Conservation (phyloP, 805 yeast genomes). For the Wickerhamomyces sydowiorum region DNA sequence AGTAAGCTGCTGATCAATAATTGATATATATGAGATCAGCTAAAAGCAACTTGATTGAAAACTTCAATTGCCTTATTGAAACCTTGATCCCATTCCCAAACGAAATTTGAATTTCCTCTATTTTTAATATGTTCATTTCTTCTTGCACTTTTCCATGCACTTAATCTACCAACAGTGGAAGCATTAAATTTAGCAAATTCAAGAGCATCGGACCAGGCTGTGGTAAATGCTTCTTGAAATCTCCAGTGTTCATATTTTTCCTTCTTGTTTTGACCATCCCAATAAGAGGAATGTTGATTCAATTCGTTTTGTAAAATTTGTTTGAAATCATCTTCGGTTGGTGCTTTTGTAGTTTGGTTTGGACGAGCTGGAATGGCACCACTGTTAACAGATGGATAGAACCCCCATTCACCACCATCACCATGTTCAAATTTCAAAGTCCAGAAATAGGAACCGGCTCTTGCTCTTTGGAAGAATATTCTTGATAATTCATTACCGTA, state of each 20-base stretch:
- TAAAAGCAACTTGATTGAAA: background rate
- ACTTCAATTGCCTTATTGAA: slow-evolving; percentile 51
- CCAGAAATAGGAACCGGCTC: slow-evolving; percentile 84
- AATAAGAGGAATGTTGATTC: slow-evolving; percentile 53
- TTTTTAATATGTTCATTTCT: slow-evolving; percentile 50
- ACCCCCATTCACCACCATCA: slow-evolving; percentile 97
- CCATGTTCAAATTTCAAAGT: slow-evolving; percentile 82
- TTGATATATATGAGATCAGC: too few relatives aligned
- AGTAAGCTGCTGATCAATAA: too few relatives aligned
- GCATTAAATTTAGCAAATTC: slow-evolving; percentile 65
- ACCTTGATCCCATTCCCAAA: slow-evolving; percentile 93
- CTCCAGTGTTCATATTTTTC: slow-evolving; percentile 77
- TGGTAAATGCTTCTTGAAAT: slow-evolving; percentile 68
- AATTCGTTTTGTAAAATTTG: slow-evolving; percentile 31
- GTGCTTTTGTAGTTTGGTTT: slow-evolving; percentile 24
- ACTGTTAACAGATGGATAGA: slow-evolving; percentile 63
- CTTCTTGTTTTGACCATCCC: slow-evolving; percentile 54
- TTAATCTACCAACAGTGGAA: slow-evolving; percentile 66
- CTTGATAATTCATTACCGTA: slow-evolving; percentile 56
- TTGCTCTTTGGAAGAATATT: slow-evolving; percentile 46
- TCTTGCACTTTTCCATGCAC: slow-evolving; percentile 65
- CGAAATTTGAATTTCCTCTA: slow-evolving; percentile 48
- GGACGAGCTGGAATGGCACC: slow-evolving; percentile 45
- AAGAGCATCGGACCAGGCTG: slow-evolving; percentile 71
- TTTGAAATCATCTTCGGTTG: slow-evolving; percentile 37